phyloP scores from a whole-genome alignment of 345 rosid genomes.

The Eucalyptus fibrosa region DNA sequence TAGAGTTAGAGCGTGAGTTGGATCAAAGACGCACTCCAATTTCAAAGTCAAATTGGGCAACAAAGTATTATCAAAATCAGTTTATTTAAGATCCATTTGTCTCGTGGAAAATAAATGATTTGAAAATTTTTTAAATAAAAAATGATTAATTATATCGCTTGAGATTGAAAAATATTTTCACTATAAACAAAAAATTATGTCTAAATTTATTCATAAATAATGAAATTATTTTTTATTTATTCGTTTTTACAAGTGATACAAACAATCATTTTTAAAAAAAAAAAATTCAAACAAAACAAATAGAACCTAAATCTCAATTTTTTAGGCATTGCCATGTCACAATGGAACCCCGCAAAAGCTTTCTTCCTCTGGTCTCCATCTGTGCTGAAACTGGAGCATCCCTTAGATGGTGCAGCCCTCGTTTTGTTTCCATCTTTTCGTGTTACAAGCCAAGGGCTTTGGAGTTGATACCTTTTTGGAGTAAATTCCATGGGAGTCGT shows the following conservation, averaged over 20 bases:
- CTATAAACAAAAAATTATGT: background rate
- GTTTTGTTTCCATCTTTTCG: background rate
- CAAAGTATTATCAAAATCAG: background rate
- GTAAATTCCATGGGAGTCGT: background rate
- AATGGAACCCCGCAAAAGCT: background rate
- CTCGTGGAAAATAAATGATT: background rate
- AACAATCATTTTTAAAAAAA: background rate
- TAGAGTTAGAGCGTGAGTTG: background rate
- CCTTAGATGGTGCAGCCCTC: background rate
- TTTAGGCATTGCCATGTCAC: background rate
- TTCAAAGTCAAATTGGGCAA: background rate
- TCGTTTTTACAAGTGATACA: background rate
- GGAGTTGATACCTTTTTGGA: background rate
- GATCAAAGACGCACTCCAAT: background rate
- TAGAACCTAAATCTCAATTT: background rate
- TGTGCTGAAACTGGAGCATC: background rate
- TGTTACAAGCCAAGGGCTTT: background rate
- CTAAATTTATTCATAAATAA: background rate
- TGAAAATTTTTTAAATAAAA: background rate
- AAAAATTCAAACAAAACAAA: background rate
- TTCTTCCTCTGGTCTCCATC: background rate
- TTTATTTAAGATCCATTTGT: rapidly evolving
- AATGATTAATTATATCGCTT: background rate
- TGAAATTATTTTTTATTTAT: background rate
- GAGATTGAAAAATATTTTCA: background rate